Evolutionary conservation across 2,329 filamentous ascomycete genomes (phyloP).

Genomic region (Xylariaceae sp.): DNA sequence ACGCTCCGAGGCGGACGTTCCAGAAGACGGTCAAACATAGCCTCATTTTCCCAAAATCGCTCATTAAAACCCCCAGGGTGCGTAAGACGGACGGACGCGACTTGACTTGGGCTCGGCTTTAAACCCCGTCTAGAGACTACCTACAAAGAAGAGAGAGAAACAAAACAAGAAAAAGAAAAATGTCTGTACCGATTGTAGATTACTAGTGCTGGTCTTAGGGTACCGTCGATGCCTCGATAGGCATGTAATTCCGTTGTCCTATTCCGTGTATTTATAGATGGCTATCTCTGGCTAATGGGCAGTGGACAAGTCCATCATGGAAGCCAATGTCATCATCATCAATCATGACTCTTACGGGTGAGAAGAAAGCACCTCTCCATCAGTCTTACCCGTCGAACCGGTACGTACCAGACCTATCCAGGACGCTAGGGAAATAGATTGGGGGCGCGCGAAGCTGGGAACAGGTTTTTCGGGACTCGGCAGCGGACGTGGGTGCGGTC

Average conservation of each 20-base stretch:
- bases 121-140: no score
- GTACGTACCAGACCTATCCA: no score
- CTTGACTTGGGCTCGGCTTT: no score
- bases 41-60: not conserved
- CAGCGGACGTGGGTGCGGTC: conserved; percentile 17
- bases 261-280: not conserved
- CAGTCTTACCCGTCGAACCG: no score
- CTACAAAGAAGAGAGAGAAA: no score
- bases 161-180: not conserved
- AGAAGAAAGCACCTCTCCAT: no score
- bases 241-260: no score
- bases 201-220: not conserved
- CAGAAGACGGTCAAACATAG: not conserved
- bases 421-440: no score
- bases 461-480: conserved; percentile 10
- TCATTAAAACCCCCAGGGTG: not conserved
- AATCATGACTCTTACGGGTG: conserved; percentile 7
- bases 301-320: not conserved
- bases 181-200: not conserved
- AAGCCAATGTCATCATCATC: not conserved
- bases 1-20: not conserved
- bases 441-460: no score
- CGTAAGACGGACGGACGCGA: no score
- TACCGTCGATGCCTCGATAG: not conserved
- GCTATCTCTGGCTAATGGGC: not conserved